Percentiles rank a stretch among this genome's conserved stretches.
These are phyloP conservation scores for Phalaenopsis aphrodite DNA, from an alignment of 106 monocot species.

Conservation along the genomic window DNA sequence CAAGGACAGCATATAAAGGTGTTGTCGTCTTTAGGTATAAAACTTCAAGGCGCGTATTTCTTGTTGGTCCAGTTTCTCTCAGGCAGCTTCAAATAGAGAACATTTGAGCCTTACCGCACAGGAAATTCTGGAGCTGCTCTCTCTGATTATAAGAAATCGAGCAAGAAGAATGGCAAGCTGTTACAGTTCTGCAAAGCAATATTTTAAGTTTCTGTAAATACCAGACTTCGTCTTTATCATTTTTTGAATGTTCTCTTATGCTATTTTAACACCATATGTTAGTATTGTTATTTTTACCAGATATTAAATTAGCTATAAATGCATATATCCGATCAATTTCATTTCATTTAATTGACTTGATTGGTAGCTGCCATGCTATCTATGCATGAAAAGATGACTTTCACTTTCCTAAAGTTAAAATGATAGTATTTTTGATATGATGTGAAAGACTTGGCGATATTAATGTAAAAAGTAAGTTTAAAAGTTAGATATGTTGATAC, in stretches of 20 bases:
- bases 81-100: slow-evolving; percentile 46
- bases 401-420: too few species aligned
- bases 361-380: too few species aligned
- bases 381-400: too few species aligned
- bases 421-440: too few species aligned
- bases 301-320: too few species aligned
- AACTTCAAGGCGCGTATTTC: slow-evolving; percentile 58
- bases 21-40: slow-evolving; percentile 84
- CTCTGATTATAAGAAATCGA: background rate
- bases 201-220: background rate
- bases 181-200: background rate
- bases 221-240: background rate
- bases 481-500: too few species aligned
- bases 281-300: background rate
- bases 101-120: background rate
- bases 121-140: too few species aligned
- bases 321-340: too few species aligned
- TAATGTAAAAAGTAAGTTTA: too few species aligned
- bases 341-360: too few species aligned
- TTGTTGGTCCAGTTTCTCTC: slow-evolving; percentile 81
- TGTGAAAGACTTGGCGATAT: too few species aligned
- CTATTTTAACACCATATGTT: background rate
- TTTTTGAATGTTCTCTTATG: background rate
- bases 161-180: background rate
- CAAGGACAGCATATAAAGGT: slow-evolving; percentile 94